These are phyloP conservation scores for Boletus speciosus DNA, from an alignment of 768 basidiomycete species.

Conservation along the genomic window DNA sequence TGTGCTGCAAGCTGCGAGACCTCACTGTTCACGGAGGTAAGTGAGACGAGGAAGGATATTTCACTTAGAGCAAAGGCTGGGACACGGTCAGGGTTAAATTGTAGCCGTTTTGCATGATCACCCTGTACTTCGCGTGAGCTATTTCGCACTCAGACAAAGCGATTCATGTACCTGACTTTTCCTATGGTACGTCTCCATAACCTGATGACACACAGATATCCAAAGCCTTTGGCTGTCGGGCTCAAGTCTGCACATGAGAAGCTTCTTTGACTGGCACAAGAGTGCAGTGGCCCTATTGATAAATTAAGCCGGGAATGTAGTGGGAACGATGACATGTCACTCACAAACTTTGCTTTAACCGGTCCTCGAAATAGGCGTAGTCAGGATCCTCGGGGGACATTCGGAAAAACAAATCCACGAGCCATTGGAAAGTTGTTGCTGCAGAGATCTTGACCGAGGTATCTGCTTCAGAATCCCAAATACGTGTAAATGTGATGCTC, in stretches of 20 bases:
- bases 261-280: conserved; percentile 51
- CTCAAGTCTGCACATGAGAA: conserved; percentile 59
- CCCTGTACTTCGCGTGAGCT: conserved; percentile 28
- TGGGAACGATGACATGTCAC: conserved; percentile 16
- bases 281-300: conserved; percentile 20
- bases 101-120: conserved; percentile 47
- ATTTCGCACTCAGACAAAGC: neutral
- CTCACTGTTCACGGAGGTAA: conserved; percentile 65
- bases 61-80: conserved; percentile 67
- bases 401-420: conserved; percentile 43
- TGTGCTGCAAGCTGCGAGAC: conserved; percentile 68
- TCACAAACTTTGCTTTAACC: conserved; percentile 49
- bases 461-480: conserved; percentile 66
- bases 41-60: conserved; percentile 65
- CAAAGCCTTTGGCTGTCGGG: conserved; percentile 64
- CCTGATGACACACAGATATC: conserved; percentile 58
- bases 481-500: conserved; percentile 43
- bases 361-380: conserved; percentile 36
- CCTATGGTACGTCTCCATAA: conserved; percentile 53
- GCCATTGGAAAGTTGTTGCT: conserved; percentile 46
- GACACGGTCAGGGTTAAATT: conserved; percentile 48
- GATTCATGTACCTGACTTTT: conserved; percentile 42
- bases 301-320: neutral
- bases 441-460: conserved; percentile 61
- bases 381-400: conserved; percentile 39